Evolutionary conservation across 2,329 filamentous ascomycete species (phyloP).

Genomic region (Scortechinia acanthostroma): DNA sequence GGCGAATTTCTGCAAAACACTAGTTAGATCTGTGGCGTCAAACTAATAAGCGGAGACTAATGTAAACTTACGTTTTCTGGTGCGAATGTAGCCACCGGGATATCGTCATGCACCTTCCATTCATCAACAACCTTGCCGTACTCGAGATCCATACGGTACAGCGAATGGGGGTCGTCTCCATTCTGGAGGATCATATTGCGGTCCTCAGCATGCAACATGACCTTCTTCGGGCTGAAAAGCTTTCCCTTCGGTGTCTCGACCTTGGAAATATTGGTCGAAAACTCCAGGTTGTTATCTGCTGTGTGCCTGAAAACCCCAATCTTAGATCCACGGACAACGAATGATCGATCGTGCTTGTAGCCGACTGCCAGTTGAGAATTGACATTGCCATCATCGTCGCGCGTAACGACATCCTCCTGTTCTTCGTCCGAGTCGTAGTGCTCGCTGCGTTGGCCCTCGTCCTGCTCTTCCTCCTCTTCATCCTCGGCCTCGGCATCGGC

Average conservation of each 20-base stretch:
- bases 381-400: constrained; percentile 70
- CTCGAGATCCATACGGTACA: constrained; percentile 96
- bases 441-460: constrained; percentile 12
- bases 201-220: constrained; percentile 91
- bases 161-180: constrained; percentile 72
- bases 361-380: constrained; percentile 94
- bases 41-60: too few relatives aligned
- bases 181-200: constrained; percentile 85
- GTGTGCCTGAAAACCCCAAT: constrained; percentile 99
- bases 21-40: background rate
- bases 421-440: background rate
- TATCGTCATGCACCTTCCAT: constrained; percentile 97
- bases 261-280: constrained; percentile 94
- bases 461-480: constrained; percentile 44
- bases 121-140: constrained; percentile 97
- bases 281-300: constrained; percentile 83
- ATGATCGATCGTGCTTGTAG: constrained; percentile 93
- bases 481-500: constrained; percentile 39
- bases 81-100: constrained; percentile 82
- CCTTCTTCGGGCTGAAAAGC: constrained; percentile 88
- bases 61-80: constrained; percentile 61
- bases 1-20: constrained; percentile 71
- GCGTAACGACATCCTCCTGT: constrained; percentile 42
- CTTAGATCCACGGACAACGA: constrained; percentile 93
- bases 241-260: constrained; percentile 82